Conservation (phyloP, 148 eudicot species). For the Arbutus unedo region DNA sequence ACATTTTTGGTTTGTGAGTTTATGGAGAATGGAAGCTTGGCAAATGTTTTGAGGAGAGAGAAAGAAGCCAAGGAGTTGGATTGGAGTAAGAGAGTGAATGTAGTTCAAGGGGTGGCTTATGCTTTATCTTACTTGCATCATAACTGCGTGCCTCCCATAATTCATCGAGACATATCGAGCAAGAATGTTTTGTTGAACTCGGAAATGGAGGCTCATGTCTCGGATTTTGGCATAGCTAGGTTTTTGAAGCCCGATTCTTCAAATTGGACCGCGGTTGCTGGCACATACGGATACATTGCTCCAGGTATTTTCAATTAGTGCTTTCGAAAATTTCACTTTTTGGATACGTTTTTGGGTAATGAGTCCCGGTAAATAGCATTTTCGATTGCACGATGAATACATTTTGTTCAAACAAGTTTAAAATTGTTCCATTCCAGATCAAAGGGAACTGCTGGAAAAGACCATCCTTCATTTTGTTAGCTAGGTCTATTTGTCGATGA, state of each 20-base stretch:
- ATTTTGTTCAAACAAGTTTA: too few relatives aligned
- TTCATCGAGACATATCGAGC: slow-evolving; percentile 15
- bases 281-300: slow-evolving; percentile 12
- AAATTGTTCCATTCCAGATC: too few relatives aligned
- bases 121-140: slow-evolving; percentile 15
- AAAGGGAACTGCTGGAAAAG: too few relatives aligned
- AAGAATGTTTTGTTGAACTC: slow-evolving; percentile 6
- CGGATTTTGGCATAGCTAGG: slow-evolving; percentile 16
- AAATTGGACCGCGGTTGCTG: slow-evolving; percentile 6
- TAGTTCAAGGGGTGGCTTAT: neutral
- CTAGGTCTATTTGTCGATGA: neutral
- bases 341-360: too few relatives aligned
- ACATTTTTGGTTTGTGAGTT: slow-evolving; percentile 11
- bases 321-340: neutral
- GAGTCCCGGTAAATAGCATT: too few relatives aligned
- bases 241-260: slow-evolving; percentile 5
- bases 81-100: slow-evolving; percentile 11
- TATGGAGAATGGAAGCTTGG: slow-evolving; percentile 16
- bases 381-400: too few relatives aligned
- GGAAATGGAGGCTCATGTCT: slow-evolving; percentile 11
- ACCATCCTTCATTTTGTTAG: neutral
- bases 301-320: slow-evolving; percentile 9
- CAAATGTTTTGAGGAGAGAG: neutral
- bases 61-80: slow-evolving; percentile 11
- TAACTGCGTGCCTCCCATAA: neutral